Percentiles rank a stretch among this genome's conserved stretches.
phyloP scores from a whole-genome alignment of 129 eudicot genomes.

The Rutidosis leptorrhynchoides region DNA sequence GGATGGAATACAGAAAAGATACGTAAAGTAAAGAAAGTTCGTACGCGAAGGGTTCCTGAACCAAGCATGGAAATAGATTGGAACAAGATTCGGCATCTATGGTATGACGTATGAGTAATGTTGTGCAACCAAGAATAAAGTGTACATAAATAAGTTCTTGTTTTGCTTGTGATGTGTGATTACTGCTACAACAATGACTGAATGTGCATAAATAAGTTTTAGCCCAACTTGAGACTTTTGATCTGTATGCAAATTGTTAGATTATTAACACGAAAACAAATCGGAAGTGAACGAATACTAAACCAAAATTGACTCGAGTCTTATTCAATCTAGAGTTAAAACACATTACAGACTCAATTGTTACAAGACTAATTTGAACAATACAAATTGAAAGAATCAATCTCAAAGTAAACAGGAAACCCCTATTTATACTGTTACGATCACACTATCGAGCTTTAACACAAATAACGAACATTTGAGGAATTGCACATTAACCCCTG shows the following conservation, averaged over 20 bases:
- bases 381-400: no score
- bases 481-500: no score
- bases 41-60: not conserved
- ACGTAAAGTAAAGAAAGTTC: not conserved
- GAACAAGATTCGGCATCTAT: constrained; percentile 26
- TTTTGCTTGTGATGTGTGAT: not conserved
- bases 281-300: no score
- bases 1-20: not conserved
- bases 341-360: no score
- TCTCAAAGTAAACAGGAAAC: no score
- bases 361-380: no score
- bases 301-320: no score
- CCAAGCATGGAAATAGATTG: constrained; percentile 18
- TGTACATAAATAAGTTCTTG: constrained; percentile 1
- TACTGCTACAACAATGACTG: not conserved
- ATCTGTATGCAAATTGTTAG: not conserved
- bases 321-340: no score
- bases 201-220: not conserved
- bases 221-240: not conserved
- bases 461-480: no score
- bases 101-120: constrained; percentile 6
- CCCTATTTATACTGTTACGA: no score
- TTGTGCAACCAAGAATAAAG: not conserved
- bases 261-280: no score
- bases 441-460: no score